phyloP scores from a whole-genome alignment of 2,329 filamentous ascomycete species.

The Passalora sequoiae region DNA sequence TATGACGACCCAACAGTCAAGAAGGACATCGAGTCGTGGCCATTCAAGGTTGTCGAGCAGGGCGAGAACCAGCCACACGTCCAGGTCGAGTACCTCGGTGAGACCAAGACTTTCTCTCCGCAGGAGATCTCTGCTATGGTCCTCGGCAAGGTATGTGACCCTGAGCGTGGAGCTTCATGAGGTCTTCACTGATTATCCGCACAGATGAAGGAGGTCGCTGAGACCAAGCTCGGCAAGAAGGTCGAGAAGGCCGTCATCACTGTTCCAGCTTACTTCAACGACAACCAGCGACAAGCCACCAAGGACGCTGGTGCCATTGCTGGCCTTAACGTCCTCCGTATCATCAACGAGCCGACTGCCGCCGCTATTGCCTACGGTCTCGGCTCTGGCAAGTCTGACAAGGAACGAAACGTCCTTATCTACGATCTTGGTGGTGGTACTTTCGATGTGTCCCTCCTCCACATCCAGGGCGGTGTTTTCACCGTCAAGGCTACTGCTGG shows the following conservation, averaged over 20 bases:
- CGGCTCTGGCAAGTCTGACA: conserved; percentile 57
- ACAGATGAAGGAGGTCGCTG: conserved; percentile 98
- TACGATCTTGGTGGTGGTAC: conserved; percentile 99
- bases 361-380: conserved; percentile 98
- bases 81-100: conserved; percentile 89
- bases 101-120: conserved; percentile 92
- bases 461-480: conserved; percentile 99
- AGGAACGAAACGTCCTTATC: conserved; percentile 98
- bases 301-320: conserved; percentile 98
- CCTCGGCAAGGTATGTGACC: conserved; percentile 73
- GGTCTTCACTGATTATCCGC: conserved; percentile 16
- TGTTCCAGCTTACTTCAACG: conserved; percentile 99
- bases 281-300: conserved; percentile 99
- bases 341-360: conserved; percentile 99
- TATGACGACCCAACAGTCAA: conserved; percentile 95
- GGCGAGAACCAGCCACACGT: conserved; percentile 84
- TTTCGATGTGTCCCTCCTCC: conserved; percentile 98
- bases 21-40: conserved; percentile 98
- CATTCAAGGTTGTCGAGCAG: conserved; percentile 89
- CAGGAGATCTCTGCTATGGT: conserved; percentile 99
- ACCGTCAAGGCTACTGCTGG: conserved; percentile 97
- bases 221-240: conserved; percentile 97
- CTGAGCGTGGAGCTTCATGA: neutral
- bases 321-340: conserved; percentile 96
- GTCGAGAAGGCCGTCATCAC: conserved; percentile 99